Conservation (phyloP, 805 yeast species). For the Metschnikowia colocasiae region DNA sequence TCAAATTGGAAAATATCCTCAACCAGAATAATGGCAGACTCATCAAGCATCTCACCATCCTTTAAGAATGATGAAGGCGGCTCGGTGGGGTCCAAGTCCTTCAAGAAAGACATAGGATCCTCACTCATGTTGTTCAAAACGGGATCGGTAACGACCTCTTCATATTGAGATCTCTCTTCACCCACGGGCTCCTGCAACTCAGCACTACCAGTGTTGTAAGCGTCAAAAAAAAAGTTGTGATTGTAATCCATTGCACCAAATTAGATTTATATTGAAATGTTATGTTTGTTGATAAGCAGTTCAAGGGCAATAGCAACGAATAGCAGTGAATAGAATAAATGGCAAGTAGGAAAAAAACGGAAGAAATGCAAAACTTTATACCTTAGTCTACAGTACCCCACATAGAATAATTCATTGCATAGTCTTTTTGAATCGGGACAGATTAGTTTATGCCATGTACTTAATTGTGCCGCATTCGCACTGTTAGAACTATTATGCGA, state of each 20-base stretch:
- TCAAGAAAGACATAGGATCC: constrained; percentile 1
- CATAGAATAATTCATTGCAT: background rate
- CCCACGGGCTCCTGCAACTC: background rate
- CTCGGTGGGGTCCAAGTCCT: background rate
- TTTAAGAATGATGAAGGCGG: background rate
- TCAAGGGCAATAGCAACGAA: constrained; percentile 1
- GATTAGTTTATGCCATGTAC: constrained; percentile 2
- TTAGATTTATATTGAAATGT: background rate
- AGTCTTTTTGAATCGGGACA: background rate
- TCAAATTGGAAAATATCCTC: background rate
- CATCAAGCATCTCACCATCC: background rate
- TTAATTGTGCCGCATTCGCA: constrained; percentile 4
- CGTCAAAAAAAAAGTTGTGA: background rate
- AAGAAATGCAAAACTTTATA: background rate
- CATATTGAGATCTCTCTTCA: background rate
- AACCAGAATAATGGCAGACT: background rate
- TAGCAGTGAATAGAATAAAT: background rate
- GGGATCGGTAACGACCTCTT: background rate
- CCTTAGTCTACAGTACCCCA: background rate
- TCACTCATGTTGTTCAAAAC: background rate
- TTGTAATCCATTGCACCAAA: background rate
- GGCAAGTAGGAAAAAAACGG: constrained; percentile 1
- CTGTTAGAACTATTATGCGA: too few species aligned
- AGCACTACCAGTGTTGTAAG: background rate
- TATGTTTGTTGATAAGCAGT: background rate